Percentiles rank a stretch among this genome's conserved stretches.
Evolutionary conservation across 352 stramenopile species (phyloP).

Genomic region (Phytophthora quininea): DNA sequence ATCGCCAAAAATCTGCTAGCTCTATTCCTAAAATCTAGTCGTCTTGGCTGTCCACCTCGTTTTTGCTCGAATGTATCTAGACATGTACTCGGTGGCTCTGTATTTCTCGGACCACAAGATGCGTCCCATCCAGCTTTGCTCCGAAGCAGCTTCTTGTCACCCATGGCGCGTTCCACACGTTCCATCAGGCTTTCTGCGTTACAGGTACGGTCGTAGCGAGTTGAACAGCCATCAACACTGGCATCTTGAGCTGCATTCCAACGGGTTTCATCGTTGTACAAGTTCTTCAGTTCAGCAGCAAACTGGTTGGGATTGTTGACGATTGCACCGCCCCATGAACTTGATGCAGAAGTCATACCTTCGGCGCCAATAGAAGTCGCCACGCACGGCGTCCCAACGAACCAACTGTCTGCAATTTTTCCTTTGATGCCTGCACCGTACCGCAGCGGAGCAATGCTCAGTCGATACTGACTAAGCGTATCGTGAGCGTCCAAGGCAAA

Average conservation of each 20-base stretch:
- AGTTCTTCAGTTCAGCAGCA: slow-evolving; percentile 40
- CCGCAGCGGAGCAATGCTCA: slow-evolving; percentile 90
- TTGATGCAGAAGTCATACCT: slow-evolving; percentile 59
- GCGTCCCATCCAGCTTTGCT: slow-evolving; percentile 73
- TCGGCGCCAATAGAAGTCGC: slow-evolving; percentile 90
- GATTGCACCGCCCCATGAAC: slow-evolving; percentile 59
- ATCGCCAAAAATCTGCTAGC: too few species aligned
- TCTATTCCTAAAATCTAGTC: neutral
- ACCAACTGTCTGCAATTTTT: slow-evolving; percentile 95
- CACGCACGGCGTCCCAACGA: slow-evolving; percentile 89
- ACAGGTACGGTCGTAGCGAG: slow-evolving; percentile 50
- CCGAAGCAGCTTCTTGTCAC: slow-evolving; percentile 30
- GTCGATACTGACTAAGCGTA: slow-evolving; percentile 65
- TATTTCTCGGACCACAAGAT: slow-evolving; percentile 88
- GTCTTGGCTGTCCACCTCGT: slow-evolving; percentile 30
- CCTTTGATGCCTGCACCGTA: slow-evolving; percentile 95
- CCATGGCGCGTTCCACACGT: slow-evolving; percentile 48
- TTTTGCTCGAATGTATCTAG: slow-evolving; percentile 82
- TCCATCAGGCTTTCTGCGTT: slow-evolving; percentile 64
- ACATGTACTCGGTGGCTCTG: slow-evolving; percentile 87
- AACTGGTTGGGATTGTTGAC: slow-evolving; percentile 51
- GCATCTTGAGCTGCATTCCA: slow-evolving; percentile 47
- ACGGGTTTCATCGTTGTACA: slow-evolving; percentile 48
- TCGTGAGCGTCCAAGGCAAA: slow-evolving; percentile 78
- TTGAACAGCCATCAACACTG: slow-evolving; percentile 36